phyloP scores from a whole-genome alignment of 106 monocot genomes.

The Dioscorea zingiberensis region DNA sequence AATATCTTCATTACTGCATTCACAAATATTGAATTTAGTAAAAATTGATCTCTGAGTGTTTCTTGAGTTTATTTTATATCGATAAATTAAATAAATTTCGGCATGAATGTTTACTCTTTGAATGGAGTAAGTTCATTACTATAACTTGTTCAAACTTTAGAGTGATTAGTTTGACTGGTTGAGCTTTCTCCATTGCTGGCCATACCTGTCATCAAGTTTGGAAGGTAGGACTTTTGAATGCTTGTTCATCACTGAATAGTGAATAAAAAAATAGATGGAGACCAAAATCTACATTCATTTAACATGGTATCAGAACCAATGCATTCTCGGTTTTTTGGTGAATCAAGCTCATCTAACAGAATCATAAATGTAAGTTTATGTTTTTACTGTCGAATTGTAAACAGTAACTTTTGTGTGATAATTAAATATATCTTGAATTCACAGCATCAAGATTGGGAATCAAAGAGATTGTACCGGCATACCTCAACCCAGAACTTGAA shows the following conservation, averaged over 20 bases:
- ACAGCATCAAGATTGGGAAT: constrained; percentile 11
- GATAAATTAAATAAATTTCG: neutral
- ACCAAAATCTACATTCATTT: too few species aligned
- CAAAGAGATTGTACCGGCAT: constrained; percentile 25
- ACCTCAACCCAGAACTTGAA: constrained; percentile 1
- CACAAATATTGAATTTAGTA: neutral
- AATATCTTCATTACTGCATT: neutral
- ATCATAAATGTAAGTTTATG: neutral
- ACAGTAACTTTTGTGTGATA: neutral
- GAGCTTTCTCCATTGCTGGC: neutral
- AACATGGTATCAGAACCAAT: too few species aligned
- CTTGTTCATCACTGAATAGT: too few species aligned
- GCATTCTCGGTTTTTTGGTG: too few species aligned
- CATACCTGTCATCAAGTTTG: too few species aligned
- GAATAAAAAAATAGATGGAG: too few species aligned
- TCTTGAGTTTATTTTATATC: neutral
- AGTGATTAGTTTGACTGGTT: too few species aligned
- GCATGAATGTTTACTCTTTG: neutral
- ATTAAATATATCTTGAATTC: neutral
- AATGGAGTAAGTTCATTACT: too few species aligned
- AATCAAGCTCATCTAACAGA: neutral
- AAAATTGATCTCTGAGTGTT: too few species aligned
- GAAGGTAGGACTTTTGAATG: too few species aligned
- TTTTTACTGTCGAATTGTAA: neutral
- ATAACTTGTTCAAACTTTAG: too few species aligned